A percentile compares a stretch with the other conserved stretches of the same genome.
These are phyloP conservation scores for Fusarium sacchari DNA, from an alignment of 2,329 filamentous ascomycete species.

Conservation along the genomic window DNA sequence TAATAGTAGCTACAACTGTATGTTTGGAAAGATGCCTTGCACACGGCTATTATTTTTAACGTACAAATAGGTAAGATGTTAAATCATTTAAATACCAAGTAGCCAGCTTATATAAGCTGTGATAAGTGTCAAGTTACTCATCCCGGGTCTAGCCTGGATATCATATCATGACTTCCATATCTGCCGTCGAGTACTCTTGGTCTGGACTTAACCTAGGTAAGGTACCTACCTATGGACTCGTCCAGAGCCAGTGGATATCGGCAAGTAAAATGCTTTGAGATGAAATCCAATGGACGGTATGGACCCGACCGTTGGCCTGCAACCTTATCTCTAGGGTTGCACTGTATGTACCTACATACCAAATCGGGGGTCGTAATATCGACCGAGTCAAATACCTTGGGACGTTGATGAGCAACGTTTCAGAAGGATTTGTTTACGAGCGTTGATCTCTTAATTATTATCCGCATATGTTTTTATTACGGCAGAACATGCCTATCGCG, in stretches of 20 bases:
- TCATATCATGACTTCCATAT: neutral
- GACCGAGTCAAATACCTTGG: neutral
- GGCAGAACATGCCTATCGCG: neutral
- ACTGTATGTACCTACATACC: conserved; percentile 19
- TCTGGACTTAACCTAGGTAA: too few species aligned
- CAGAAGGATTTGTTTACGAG: conserved; percentile 10
- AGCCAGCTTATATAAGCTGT: neutral
- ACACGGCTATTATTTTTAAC: neutral
- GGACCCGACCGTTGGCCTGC: neutral
- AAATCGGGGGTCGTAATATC: neutral
- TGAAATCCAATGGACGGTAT: too few species aligned
- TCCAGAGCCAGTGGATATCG: conserved; percentile 14
- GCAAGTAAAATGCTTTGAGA: conserved; percentile 10
- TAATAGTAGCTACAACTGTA: neutral
- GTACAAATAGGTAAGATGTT: neutral
- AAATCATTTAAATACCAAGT: neutral
- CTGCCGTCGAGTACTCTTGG: neutral
- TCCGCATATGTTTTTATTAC: neutral
- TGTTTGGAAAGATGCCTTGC: neutral
- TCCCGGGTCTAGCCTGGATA: neutral
- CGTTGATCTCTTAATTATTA: conserved; percentile 7
- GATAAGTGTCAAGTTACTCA: neutral
- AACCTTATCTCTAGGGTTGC: conserved; percentile 10
- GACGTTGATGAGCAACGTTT: conserved; percentile 3
- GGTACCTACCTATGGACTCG: neutral